phyloP scores from a whole-genome alignment of 1,284 basidiomycete genomes.

The Gomphus bonarii region DNA sequence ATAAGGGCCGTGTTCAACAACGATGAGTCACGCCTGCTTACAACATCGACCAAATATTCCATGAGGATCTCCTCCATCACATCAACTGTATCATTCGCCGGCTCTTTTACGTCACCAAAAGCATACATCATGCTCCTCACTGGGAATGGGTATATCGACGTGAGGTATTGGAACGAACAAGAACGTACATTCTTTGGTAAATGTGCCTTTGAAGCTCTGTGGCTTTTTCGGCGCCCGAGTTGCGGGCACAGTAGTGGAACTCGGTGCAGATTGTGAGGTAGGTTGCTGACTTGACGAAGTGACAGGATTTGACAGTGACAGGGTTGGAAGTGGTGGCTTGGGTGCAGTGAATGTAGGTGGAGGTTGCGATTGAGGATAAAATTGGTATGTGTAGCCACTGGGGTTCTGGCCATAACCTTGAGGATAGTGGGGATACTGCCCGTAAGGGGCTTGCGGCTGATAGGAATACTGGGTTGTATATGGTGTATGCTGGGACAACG shows the following conservation, averaged over 20 bases:
- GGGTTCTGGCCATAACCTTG: background rate
- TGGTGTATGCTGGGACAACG: background rate
- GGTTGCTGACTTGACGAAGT: constrained; percentile 1
- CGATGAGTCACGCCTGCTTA: constrained; percentile 27
- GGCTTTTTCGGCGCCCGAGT: constrained; percentile 6
- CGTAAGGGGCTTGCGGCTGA: constrained; percentile 5
- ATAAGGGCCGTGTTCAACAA: constrained; percentile 2
- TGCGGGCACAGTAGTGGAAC: background rate
- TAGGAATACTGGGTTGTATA: constrained; percentile 8
- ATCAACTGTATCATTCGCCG: constrained; percentile 76
- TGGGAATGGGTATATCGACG: constrained; percentile 21
- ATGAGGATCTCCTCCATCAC: constrained; percentile 93
- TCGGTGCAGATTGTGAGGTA: background rate
- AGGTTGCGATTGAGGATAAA: constrained; percentile 3
- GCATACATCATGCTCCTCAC: constrained; percentile 89
- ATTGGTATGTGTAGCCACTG: constrained; percentile 5
- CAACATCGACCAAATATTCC: constrained; percentile 85
- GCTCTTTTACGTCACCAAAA: constrained; percentile 88
- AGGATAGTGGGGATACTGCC: constrained; percentile 5
- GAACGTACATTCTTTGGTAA: constrained; percentile 18
- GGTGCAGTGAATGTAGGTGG: background rate
- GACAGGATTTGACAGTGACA: constrained; percentile 3
- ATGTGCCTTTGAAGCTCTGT: constrained; percentile 17
- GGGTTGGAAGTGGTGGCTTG: constrained; percentile 1
- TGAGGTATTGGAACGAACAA: background rate